Evolutionary conservation across 805 yeast genomes (phyloP).

Genomic region (Clavispora santaluciae): DNA sequence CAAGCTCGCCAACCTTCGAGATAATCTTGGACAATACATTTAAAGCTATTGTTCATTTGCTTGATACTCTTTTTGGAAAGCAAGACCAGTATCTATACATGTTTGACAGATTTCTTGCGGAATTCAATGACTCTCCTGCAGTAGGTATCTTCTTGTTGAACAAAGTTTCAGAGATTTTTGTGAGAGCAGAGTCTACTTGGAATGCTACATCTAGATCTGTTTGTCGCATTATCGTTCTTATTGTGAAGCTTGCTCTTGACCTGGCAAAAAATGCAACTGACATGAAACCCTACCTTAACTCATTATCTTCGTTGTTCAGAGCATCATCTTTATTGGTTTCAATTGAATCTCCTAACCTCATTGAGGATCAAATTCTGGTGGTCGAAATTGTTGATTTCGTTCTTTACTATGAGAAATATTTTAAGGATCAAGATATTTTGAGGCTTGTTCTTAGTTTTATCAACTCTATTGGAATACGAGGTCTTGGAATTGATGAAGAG

Average conservation of each 20-base stretch:
- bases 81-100: slow-evolving; percentile 59
- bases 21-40: slow-evolving; percentile 37
- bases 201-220: slow-evolving; percentile 57
- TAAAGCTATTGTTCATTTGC: slow-evolving; percentile 53
- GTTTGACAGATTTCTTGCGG: slow-evolving; percentile 46
- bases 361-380: slow-evolving; percentile 60
- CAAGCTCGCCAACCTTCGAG: slow-evolving; percentile 21
- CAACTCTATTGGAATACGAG: slow-evolving; percentile 53
- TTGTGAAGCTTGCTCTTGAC: slow-evolving; percentile 38
- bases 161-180: slow-evolving; percentile 43
- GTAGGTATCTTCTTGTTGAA: slow-evolving; percentile 49
- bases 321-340: slow-evolving; percentile 43
- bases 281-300: slow-evolving; percentile 24
- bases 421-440: slow-evolving; percentile 37
- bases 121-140: slow-evolving; percentile 35
- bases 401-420: slow-evolving; percentile 37
- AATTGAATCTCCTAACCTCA: slow-evolving; percentile 41
- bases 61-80: slow-evolving; percentile 61
- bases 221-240: slow-evolving; percentile 52
- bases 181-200: slow-evolving; percentile 52
- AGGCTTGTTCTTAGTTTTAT: slow-evolving; percentile 42
- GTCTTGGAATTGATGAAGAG: slow-evolving; percentile 44
- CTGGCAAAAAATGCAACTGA: slow-evolving; percentile 16
- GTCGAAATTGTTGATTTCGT: slow-evolving; percentile 58
- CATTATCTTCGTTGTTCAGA: slow-evolving; percentile 33